Evolutionary conservation across 139 green algal species (phyloP), one percentile per base, ranked within the genome.

Genomic region (Monoraphidium neglectum): DNA sequence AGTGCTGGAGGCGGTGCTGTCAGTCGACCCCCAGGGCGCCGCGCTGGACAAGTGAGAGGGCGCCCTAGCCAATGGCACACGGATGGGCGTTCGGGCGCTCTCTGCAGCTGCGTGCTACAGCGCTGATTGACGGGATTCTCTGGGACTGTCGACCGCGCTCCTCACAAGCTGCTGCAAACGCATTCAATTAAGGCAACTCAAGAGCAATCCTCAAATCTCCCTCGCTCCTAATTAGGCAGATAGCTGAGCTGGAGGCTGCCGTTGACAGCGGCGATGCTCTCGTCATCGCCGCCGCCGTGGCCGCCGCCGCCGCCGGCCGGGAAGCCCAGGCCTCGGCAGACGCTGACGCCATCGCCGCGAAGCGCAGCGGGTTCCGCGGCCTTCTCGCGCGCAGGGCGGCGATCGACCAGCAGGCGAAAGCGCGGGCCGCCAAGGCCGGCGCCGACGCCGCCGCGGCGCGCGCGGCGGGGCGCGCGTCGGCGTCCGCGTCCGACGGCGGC

Each of bases 231-330:
- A n/a, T n/a, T 40, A 77, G 72, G 46, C 53, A 68, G 35, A 63
- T 85, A 12, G 63, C 74, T 8, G 26, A 60, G 26, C 80, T 85
- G 49, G 80, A 85, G 74, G 70, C 56, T 26, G 80, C 80, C 0
- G 37, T 82, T 36, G 80, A 82, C 35, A 70, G 60, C 30, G 37
- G 28, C 0, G 75, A 79, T 1, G 73, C 37, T 0, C 47, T 59
- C 13, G 30, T 62, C 32, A 54, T 72, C 10, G 54, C 57, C 30
- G 28, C n/a, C 28, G 46, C 77, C 66, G 73, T 84, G 24, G 36
- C 47, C 3, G 32, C 36, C 10, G 72, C 80, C 47, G 53, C 70
- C 24, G 10, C 37, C 3, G 66, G 70, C 57, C 4, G 59, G 35
- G 66, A 63, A 33, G 53, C 71, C 47, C 56, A 43, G 33, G 69